These are phyloP conservation scores for Knoxia roxburghii DNA, from an alignment of 257 asterid species.

Conservation along the genomic window DNA sequence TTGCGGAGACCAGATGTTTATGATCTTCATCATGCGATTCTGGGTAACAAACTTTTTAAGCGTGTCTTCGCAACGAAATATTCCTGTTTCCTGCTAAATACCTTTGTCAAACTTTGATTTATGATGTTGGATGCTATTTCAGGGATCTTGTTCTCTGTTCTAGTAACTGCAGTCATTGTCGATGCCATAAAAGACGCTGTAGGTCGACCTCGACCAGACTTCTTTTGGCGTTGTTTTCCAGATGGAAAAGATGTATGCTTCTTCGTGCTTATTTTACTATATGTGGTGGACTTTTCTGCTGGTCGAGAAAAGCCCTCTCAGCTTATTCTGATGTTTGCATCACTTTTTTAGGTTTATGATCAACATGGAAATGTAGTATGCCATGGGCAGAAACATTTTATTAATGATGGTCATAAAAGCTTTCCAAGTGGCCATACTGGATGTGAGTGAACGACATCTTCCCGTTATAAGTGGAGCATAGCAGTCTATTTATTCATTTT, in stretches of 20 bases:
- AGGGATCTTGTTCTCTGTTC: conserved; percentile 61
- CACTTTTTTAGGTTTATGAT: conserved; percentile 51
- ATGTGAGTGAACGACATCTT: conserved; percentile 37
- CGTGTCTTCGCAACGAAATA: background rate
- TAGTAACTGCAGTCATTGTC: conserved; percentile 65
- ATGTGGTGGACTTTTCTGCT: background rate
- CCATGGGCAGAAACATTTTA: conserved; percentile 46
- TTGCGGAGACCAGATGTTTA: conserved; percentile 63
- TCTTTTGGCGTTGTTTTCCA: conserved; percentile 95
- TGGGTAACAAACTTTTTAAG: conserved; percentile 41
- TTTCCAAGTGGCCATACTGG: conserved; percentile 94
- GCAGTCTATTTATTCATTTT: background rate
- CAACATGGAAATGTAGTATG: conserved; percentile 70
- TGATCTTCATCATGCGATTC: conserved; percentile 77
- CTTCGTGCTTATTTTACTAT: conserved; percentile 10
- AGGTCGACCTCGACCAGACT: conserved; percentile 94
- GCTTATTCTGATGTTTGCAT: conserved; percentile 8
- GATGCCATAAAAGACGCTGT: conserved; percentile 70
- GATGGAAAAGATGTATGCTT: conserved; percentile 74
- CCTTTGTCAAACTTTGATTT: background rate
- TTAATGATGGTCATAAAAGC: conserved; percentile 72
- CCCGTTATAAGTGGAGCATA: background rate
- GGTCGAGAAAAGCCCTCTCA: background rate
- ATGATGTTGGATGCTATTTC: conserved; percentile 13
- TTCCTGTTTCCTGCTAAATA: conserved; percentile 1